A percentile compares a stretch with the other conserved stretches of the same genome.
These are phyloP conservation scores for Pleurotus djamor DNA, from an alignment of 768 basidiomycete species.

Conservation along the genomic window DNA sequence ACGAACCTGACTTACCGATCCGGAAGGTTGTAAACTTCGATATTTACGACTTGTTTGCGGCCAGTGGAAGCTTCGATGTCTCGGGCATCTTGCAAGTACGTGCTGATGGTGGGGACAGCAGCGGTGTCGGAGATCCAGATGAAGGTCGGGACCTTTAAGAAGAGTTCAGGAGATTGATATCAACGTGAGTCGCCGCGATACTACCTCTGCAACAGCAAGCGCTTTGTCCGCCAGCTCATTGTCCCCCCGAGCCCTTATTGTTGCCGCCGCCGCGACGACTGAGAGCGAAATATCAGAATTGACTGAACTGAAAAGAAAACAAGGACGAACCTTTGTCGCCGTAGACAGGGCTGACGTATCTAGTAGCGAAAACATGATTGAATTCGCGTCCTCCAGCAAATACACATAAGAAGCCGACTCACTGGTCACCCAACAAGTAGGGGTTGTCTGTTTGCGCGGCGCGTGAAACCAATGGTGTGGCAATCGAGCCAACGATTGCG, in stretches of 20 bases:
- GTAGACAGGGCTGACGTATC: conserved; percentile 5
- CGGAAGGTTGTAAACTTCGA: conserved; percentile 32
- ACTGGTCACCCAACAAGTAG: conserved; percentile 3
- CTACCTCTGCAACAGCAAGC: conserved; percentile 5
- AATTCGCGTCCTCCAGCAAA: too few species aligned
- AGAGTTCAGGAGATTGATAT: neutral
- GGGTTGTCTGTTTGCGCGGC: conserved; percentile 2
- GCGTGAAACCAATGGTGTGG: neutral
- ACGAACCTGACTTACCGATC: conserved; percentile 10
- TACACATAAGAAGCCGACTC: neutral
- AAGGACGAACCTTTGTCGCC: neutral
- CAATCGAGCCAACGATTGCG: neutral
- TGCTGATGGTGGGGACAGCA: neutral
- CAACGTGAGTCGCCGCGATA: neutral
- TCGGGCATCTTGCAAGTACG: conserved; percentile 6
- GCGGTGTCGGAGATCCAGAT: conserved; percentile 14
- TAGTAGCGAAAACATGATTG: neutral
- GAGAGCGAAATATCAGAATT: neutral
- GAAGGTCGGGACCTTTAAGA: conserved; percentile 16
- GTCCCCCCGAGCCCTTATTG: neutral
- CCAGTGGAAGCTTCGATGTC: conserved; percentile 4
- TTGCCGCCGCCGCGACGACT: conserved; percentile 1
- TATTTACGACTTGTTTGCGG: conserved; percentile 22
- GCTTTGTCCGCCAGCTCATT: conserved; percentile 1
- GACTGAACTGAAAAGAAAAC: neutral